Base-by-base conservation (phyloP, 306 rosid species). In the Abrus precatorius region DNA sequence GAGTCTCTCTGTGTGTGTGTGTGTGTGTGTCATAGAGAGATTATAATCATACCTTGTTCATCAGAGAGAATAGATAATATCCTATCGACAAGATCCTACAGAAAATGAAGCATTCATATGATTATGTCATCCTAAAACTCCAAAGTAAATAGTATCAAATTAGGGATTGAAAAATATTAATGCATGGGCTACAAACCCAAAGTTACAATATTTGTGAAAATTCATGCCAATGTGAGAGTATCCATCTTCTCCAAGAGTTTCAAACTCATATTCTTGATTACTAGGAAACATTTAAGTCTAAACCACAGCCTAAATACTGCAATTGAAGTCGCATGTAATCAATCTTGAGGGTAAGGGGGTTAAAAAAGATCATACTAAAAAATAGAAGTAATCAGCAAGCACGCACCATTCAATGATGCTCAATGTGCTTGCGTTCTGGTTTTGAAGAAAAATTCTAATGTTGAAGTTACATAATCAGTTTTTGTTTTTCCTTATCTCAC, bases 21-120 rank as follows among this genome's bases (percentile, higher is more conserved):
- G 48, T n/a, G 76, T 9, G 72, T 29, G 7, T 3, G 8, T 36
- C 57, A 64, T 32, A n/a, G 55, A 82, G 63, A 75, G 66, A 64
- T 33, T 27, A 50, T 32, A 55, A 70, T 56, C 76, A 40, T 88
- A 93, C 99, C 97, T 89, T 90, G 93, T 6, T 90, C 98, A 59
- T 95, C 97, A 53, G 97, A 86, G 83, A 95, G 80, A 83, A 93
- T 69, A 76, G 88, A 74, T 60, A 93, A 84, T 83, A 95, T 92
- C 79, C 98, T 89, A 45, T 93, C 93, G 81, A 89, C 90, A 75
- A 95, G 98, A 87, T 93, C 99, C 99, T 95, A 80, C 88, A 86
- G 28, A 66, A 77, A 56, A 85, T 68, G 67, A 75, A 79, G 60
- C 47, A 85, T 41, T 78, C 40, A 48, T 33, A 78, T 79, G 52